Conservation (phyloP, 192 early-diverging fungal genomes). For the Hyaloraphidium curvatum region DNA sequence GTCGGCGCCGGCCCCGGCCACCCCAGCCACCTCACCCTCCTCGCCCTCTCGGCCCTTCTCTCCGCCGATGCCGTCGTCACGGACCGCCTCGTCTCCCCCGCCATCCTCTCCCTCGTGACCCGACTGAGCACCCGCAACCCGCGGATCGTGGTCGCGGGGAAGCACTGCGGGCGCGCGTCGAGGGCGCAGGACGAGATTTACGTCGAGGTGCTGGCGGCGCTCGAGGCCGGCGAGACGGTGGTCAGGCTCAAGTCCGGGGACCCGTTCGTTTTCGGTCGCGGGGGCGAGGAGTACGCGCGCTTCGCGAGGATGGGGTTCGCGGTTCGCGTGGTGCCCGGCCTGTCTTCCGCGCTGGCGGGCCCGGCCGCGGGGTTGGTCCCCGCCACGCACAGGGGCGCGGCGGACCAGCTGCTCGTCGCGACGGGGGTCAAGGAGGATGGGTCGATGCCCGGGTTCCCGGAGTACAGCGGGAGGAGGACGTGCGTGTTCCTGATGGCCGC, state of each 20-base stretch:
- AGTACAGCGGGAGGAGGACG: constrained; percentile 42
- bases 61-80: constrained; percentile 69
- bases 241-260: constrained; percentile 85
- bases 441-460: constrained; percentile 48
- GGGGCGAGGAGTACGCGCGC: constrained; percentile 50
- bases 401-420: constrained; percentile 67
- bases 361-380: constrained; percentile 56
- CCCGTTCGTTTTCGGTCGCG: constrained; percentile 80
- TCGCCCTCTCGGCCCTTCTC: constrained; percentile 35
- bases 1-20: constrained; percentile 75
- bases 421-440: constrained; percentile 61
- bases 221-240: constrained; percentile 43
- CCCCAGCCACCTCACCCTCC: constrained; percentile 56
- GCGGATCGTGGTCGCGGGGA: no score
- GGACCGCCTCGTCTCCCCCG: constrained; percentile 37
- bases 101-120: no score
- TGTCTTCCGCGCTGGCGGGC: constrained; percentile 56
- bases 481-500: constrained; percentile 74
- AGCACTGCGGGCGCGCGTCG: no score
- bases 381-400: constrained; percentile 69
- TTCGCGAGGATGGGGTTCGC: constrained; percentile 40
- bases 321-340: constrained; percentile 63
- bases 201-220: no score
- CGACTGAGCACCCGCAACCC: no score
- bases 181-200: constrained; percentile 60